Conservation (phyloP, 1,284 basidiomycete genomes). For the Marasmius oreades region DNA sequence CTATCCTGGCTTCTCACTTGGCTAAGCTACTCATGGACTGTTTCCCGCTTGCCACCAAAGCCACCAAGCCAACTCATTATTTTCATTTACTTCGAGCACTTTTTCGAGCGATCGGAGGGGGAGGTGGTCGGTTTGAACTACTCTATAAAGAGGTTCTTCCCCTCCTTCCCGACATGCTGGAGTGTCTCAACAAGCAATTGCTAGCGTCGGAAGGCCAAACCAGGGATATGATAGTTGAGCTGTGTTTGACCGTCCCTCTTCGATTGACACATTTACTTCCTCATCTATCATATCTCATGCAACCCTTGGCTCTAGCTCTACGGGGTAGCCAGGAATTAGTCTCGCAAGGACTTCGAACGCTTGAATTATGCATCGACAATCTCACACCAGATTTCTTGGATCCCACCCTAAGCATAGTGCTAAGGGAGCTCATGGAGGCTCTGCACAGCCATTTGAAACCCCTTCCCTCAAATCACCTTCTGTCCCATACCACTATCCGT, state of each 20-base stretch:
- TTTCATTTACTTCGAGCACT: slow-evolving; percentile 92
- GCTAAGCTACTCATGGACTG: slow-evolving; percentile 96
- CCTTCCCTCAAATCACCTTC: slow-evolving; percentile 85
- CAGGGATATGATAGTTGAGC: slow-evolving; percentile 92
- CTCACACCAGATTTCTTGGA: slow-evolving; percentile 98
- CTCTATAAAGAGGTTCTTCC: slow-evolving; percentile 97
- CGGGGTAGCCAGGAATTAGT: slow-evolving; percentile 89
- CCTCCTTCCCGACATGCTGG: slow-evolving; percentile 94
- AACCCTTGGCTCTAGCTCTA: slow-evolving; percentile 90
- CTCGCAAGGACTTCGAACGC: slow-evolving; percentile 92
- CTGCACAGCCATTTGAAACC: slow-evolving; percentile 90
- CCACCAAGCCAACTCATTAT: slow-evolving; percentile 89
- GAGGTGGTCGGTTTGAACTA: slow-evolving; percentile 91
- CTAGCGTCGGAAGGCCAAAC: slow-evolving; percentile 73
- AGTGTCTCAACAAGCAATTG: slow-evolving; percentile 91
- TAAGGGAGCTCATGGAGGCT: slow-evolving; percentile 94
- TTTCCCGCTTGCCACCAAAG: slow-evolving; percentile 91
- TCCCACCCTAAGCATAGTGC: slow-evolving; percentile 90
- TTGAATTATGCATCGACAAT: slow-evolving; percentile 99
- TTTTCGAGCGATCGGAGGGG: slow-evolving; percentile 95
- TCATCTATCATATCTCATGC: slow-evolving; percentile 95
- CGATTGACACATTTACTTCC: slow-evolving; percentile 95
- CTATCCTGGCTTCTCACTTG: slow-evolving; percentile 89
- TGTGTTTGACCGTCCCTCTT: slow-evolving; percentile 95
- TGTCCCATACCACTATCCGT: slow-evolving; percentile 93